Evolutionary conservation across 495 filamentous ascomycete species (phyloP), one percentile per base, ranked within the genome.

Genomic region (Penicillium desertorum): DNA sequence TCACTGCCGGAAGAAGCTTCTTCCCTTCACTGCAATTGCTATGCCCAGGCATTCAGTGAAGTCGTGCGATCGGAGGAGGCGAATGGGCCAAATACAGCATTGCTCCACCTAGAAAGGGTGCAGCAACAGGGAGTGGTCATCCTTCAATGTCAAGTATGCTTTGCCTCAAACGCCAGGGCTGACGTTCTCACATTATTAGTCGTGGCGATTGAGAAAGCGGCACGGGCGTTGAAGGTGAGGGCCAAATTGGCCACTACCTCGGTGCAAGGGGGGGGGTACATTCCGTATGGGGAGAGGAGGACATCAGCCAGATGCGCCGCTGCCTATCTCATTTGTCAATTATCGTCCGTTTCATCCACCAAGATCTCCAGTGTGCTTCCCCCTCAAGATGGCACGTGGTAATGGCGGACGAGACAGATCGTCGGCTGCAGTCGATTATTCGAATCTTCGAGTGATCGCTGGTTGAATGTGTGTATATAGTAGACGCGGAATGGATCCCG

Each of bases 371-470:
- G 19, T 39, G 27, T 32, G 55, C 55, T 2, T 58, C 64, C 0
- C 59, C 70, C 1, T 63, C 64, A 0, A 53, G 60, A 5, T 71
- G 73, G 4, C 62, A 62, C 34, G 34, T 71, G 45, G 50, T 67
- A 1, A 75, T 77, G 73, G 72, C 76, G 11, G 65, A 66, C 60
- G 72, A 74, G 51, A 74, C 73, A n/a, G 68, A 76, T 52, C 61
- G 62, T 36, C 61, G 69, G 48, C 45, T 76, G 58, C 69, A 71
- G 48, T 23, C 67, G 17, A 58, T 76, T 14, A 69, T 74, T 47
- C 53, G 39, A 36, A 25, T 30, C 8, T 22, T 53, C 6, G 51
- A 53, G 51, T 53, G 39, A 53, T 44, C 17, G 17, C 39, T 34
- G 25, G 39, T 30, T 32, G 17, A 23, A 12, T 16, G 4, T 23